phyloP scores from a whole-genome alignment of 2,329 filamentous ascomycete genomes.

The Coniochaeta pulveracea region DNA sequence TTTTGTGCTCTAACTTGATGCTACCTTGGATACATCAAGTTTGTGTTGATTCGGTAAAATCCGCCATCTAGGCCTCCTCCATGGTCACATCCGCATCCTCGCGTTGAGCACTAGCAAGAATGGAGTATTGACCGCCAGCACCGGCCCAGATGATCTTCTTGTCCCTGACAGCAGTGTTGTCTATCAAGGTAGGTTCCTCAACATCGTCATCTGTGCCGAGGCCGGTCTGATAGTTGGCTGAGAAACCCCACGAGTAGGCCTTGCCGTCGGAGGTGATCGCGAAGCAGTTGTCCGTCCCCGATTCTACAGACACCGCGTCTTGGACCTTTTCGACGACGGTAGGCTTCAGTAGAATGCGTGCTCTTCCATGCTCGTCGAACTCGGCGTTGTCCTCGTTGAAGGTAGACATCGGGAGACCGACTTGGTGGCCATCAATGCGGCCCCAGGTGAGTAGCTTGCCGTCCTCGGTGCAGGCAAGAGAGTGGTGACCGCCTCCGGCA shows the following conservation, averaged over 20 bases:
- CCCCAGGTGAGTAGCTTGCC: constrained; percentile 52
- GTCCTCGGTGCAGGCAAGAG: constrained; percentile 46
- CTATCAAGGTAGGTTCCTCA: constrained; percentile 63
- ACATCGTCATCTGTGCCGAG: constrained; percentile 72
- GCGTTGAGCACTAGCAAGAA: constrained; percentile 38
- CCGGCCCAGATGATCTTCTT: constrained; percentile 69
- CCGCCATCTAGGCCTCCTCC: too few species aligned
- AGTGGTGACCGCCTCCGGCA: constrained; percentile 63
- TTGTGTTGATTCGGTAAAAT: too few species aligned
- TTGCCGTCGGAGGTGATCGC: constrained; percentile 58
- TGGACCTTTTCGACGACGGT: constrained; percentile 57
- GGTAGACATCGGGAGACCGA: constrained; percentile 44
- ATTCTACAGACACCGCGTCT: constrained; percentile 44
- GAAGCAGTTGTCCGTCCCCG: constrained; percentile 63
- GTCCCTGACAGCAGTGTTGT: constrained; percentile 71
- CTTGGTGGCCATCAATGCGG: constrained; percentile 40
- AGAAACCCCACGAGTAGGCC: constrained; percentile 73
- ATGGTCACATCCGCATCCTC: too few species aligned
- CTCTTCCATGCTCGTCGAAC: constrained; percentile 44
- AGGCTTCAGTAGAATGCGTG: constrained; percentile 27
- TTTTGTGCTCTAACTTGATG: too few species aligned
- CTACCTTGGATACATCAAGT: too few species aligned
- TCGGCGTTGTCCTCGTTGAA: constrained; percentile 48
- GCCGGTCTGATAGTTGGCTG: constrained; percentile 69
- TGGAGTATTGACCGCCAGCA: constrained; percentile 75